Evolutionary conservation across 345 rosid genomes (phyloP).

Genomic region (Rhizophora mangle): DNA sequence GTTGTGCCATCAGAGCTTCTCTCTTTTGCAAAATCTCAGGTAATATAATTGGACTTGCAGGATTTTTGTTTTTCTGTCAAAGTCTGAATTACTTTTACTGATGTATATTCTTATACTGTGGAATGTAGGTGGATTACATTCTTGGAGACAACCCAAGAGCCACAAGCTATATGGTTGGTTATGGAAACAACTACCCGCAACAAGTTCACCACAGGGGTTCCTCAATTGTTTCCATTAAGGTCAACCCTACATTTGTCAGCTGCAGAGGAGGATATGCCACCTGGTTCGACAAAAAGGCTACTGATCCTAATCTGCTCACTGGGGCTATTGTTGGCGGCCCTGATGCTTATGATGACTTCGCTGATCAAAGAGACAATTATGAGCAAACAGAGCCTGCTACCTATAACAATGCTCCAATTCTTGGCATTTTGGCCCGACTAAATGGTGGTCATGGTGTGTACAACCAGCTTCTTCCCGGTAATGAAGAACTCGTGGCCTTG

Average conservation of each 20-base stretch:
- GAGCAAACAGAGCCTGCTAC: conserved; percentile 99
- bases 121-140: conserved; percentile 71
- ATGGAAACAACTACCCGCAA: conserved; percentile 86
- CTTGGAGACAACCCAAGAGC: conserved; percentile 98
- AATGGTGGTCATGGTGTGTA: conserved; percentile 60
- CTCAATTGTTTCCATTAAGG: conserved; percentile 82
- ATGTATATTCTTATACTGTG: conserved; percentile 2
- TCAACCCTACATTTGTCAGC: conserved; percentile 54
- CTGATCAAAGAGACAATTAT: conserved; percentile 87
- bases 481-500: conserved; percentile 1
- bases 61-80: background rate
- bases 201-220: conserved; percentile 93
- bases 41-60: conserved; percentile 4
- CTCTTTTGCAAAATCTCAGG: conserved; percentile 87
- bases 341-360: conserved; percentile 90
- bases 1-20: conserved; percentile 66
- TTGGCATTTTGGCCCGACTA: conserved; percentile 85
- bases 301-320: conserved; percentile 81
- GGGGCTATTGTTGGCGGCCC: conserved; percentile 98
- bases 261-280: conserved; percentile 97
- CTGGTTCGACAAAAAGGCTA: conserved; percentile 70
- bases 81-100: background rate
- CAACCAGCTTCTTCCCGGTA: conserved; percentile 95
- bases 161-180: conserved; percentile 96
- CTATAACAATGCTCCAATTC: conserved; percentile 93